Evolutionary conservation across 2,329 filamentous ascomycete genomes (phyloP).

Genomic region (Aureobasidium sp.): DNA sequence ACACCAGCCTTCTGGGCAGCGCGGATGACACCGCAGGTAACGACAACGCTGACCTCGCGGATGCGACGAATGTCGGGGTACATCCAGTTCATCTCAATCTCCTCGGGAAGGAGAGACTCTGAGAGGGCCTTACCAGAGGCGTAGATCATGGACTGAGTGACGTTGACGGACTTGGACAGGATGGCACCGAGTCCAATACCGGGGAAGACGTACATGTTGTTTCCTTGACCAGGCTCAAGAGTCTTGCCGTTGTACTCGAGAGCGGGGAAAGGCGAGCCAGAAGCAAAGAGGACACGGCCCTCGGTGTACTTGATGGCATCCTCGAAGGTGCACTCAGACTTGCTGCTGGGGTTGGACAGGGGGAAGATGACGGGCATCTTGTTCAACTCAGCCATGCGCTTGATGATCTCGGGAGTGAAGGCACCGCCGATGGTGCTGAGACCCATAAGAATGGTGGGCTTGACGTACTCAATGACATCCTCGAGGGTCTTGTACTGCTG

Average conservation of each 20-base stretch:
- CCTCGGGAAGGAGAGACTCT: conserved; percentile 68
- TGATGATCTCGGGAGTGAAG: conserved; percentile 81
- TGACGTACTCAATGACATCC: conserved; percentile 88
- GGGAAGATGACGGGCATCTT: conserved; percentile 74
- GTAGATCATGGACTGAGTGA: conserved; percentile 97
- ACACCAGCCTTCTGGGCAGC: conserved; percentile 71
- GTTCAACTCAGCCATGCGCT: conserved; percentile 51
- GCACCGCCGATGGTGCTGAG: conserved; percentile 90
- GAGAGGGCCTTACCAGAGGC: conserved; percentile 77
- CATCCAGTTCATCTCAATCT: conserved; percentile 74
- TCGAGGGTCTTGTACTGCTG: conserved; percentile 68
- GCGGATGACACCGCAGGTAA: conserved; percentile 89
- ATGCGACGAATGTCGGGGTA: conserved; percentile 91
- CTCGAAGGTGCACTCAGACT: conserved; percentile 97
- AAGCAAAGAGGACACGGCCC: conserved; percentile 86
- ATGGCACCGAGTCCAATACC: conserved; percentile 92
- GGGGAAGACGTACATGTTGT: conserved; percentile 92
- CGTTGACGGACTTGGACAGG: conserved; percentile 72
- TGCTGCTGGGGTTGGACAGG: conserved; percentile 89
- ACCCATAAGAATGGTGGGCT: conserved; percentile 90
- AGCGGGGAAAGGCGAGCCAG: conserved; percentile 81
- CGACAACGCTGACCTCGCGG: conserved; percentile 75
- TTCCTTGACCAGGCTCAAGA: conserved; percentile 53
- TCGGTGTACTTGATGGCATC: conserved; percentile 87
- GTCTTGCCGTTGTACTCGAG: conserved; percentile 41